Base-by-base conservation (phyloP, 2,329 filamentous ascomycete species). In the Myriosclerotinia scirpicola region DNA sequence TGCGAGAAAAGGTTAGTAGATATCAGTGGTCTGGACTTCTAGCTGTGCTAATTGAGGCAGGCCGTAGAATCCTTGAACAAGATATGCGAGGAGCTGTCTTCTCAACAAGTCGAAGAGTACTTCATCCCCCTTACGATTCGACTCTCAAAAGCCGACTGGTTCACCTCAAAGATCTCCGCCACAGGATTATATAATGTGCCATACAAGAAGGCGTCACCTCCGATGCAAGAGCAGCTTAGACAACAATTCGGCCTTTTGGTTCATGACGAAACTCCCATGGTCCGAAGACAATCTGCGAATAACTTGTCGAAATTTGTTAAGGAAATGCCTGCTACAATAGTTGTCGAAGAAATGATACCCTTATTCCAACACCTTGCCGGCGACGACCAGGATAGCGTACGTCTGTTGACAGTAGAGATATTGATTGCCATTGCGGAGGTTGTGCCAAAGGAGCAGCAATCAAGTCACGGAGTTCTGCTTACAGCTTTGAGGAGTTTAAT, bases 61-160 rank as follows among this genome's bases (percentile, higher is more conserved):
- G 95, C 95, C 71, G 95, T 99, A 77, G 96, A 99, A 80, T 99
- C 95, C 58, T 87, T 99, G 73, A 99, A 99, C 87, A 99, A 97
- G 83, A 98, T 99, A 79, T 98, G 95, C 85, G 87, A 89, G 77
- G 88, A 97, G 78, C 86, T 99, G 66, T 96, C 93, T 61, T 83
- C 92, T 74, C 86, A 92, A 79, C 95, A 99, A 82, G 90, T 98
- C 77, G 95, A 99, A 83, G 92, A 97, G 76, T 91, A 93, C 81
- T 98, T 98, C 82, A 94, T 99, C 74, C 95, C 95, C 69, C 89
- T 99, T 76, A 93, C 93, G 68, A 87, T 96, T 76, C 92, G 95
- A 77, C 91, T 99, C 69, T 96, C 95, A 72, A 99, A 98, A 85
- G 95, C 95, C 80, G 95, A 99, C 81, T 99, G 95, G 95, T 99